These are phyloP conservation scores for Xerocomus amazonicus DNA, from an alignment of 1,284 basidiomycete species.

Conservation along the genomic window DNA sequence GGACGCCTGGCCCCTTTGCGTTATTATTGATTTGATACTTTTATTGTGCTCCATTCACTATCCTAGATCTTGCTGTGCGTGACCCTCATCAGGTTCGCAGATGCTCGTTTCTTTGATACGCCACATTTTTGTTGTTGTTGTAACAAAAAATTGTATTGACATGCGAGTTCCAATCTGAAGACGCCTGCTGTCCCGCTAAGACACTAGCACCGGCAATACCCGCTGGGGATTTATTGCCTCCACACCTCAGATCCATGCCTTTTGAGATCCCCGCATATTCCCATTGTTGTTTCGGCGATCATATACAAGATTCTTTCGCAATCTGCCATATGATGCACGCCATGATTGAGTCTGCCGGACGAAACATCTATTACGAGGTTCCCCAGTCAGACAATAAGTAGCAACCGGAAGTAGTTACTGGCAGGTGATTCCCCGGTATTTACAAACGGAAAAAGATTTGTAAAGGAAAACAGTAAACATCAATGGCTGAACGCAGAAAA, in stretches of 20 bases:
- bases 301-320: slow-evolving; percentile 1
- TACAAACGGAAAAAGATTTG: slow-evolving; percentile 13
- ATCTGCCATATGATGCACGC: background rate
- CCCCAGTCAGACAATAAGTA: background rate
- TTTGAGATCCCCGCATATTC: slow-evolving; percentile 24
- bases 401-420: slow-evolving; percentile 9
- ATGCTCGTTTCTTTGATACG: background rate
- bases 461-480: slow-evolving; percentile 13
- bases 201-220: background rate
- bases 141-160: background rate
- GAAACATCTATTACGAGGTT: background rate
- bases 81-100: background rate
- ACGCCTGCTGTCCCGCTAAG: background rate
- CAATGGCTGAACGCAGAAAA: slow-evolving; percentile 11
- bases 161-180: background rate
- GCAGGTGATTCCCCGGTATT: slow-evolving; percentile 19
- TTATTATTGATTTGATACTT: slow-evolving; percentile 2
- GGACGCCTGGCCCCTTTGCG: background rate
- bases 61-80: background rate
- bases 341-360: background rate
- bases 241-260: slow-evolving; percentile 13
- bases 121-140: background rate
- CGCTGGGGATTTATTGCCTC: too few relatives aligned
- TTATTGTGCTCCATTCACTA: background rate
- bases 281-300: slow-evolving; percentile 6